Base-by-base conservation (phyloP, 495 filamentous ascomycete genomes). In the Aspergillus diversus region DNA sequence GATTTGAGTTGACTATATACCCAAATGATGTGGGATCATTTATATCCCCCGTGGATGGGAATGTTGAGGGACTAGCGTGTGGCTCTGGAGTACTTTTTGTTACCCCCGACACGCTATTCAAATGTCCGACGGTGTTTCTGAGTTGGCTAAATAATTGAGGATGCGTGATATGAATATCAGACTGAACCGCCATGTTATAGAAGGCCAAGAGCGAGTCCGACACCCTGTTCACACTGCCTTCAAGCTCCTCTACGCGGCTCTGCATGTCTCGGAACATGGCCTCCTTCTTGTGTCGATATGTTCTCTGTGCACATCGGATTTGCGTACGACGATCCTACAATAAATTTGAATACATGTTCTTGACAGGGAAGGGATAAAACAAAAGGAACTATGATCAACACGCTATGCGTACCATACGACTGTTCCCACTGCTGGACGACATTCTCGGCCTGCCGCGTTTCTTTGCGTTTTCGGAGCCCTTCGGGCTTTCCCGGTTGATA, bases 201-300 rank as follows among this genome's bases (percentile, higher is more conserved):
- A 92, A 86, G 35, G 82, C 77, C 47, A 86, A 74, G 58, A 96
- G 92, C 0, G 86, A 80, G 59, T 83, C 84, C 65, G 87, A 88
- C 78, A 97, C 89, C 60, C 89, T 85, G 60, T 87, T 83, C 67
- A 93, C 87, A 3, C 83, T 83, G 12, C 80, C 79, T 60, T 90
- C 86, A 8, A 96, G 82, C 17, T 83, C 80, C 32, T 86, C 73
- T n/a, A 94, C 90, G 48, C 86, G 83, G 17, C 83, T 81, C 60
- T 89, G 86, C 21, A 96, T 81, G 1, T 86, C 84, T 15, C 84
- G 82, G 51, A 96, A 92, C 0, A 90, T 91, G 31, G 83, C 88
- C 69, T 96, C 92, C 73, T 96, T 97, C 33, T 92, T 88, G 64
- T 89, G 84, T 15, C 92, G 85, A 68, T 97, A 96, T 0, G 92